Evolutionary conservation across 176 grass and related monocot species (phyloP).

Genomic region (Microstegium vimineum): DNA sequence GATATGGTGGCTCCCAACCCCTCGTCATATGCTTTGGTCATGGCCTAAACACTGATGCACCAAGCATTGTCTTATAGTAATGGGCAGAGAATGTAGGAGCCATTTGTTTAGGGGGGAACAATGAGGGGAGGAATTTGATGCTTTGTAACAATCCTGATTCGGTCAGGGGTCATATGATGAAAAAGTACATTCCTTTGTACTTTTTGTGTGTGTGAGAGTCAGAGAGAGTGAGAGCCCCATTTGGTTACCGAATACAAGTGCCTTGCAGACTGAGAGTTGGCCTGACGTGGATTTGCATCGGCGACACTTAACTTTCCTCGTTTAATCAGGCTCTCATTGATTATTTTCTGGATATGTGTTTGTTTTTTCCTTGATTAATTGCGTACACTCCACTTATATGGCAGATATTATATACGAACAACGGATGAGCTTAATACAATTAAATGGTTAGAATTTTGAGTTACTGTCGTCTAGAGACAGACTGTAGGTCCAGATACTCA

Average conservation of each 20-base stretch:
- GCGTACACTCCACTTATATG: neutral
- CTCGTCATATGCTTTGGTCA: conserved; percentile 36
- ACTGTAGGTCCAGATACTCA: too few species aligned
- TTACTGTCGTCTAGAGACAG: neutral
- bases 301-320: neutral
- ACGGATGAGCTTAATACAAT: neutral
- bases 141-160: conserved; percentile 24
- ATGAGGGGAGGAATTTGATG: conserved; percentile 39
- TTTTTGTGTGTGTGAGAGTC: too few species aligned
- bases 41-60: neutral
- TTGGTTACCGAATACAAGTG: neutral
- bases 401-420: neutral
- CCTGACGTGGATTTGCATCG: conserved; percentile 11
- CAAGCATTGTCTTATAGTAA: neutral
- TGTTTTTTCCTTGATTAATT: neutral
- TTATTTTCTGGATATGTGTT: neutral
- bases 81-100: conserved; percentile 11
- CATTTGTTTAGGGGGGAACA: conserved; percentile 33
- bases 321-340: neutral
- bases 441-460: neutral
- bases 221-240: too few species aligned
- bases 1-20: conserved; percentile 23
- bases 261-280: neutral
- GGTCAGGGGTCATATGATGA: conserved; percentile 40
- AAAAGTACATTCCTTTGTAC: conserved; percentile 52